Evolutionary conservation across 805 yeast species (phyloP), one percentile per base, ranked within the genome.

Genomic region (Candida peoriensis): DNA sequence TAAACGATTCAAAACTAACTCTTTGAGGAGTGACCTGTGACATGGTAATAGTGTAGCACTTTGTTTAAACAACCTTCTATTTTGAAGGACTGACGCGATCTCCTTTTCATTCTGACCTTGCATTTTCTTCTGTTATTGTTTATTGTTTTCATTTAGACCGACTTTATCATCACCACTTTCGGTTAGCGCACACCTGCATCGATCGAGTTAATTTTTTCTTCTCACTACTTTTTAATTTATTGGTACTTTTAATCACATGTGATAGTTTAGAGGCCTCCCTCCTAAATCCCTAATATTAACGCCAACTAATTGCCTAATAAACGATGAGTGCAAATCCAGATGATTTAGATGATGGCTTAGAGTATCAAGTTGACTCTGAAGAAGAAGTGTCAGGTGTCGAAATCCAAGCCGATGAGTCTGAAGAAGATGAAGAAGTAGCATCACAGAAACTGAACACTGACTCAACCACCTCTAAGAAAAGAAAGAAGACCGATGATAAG

Each of bases 331-430:
- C 23, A 20, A 41, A 38, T 22, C 47, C 43, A 7, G 95, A 87
- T 57, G 95, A 81, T 41, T 64, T 86, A 39, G 89, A 84, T 33
- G 95, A 85, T 53, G 90, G 87, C 3, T 62, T 86, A 32, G 81
- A 69, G 4, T 83, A 82, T 51, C 70, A 66, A 5, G 64, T 73
- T 17, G 74, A 70, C 25, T 47, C 60, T 4, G 69, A 52, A 13
- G 63, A 58, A 24, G 74, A 60, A 13, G 63, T 56, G 21, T 61
- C 57, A 27, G 64, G 58, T 20, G 55, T 57, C 10, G 61, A 47
- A 10, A 58, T 50, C 20, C 59, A 42, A 4, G 61, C 52, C 10
- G 57, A 52, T 24, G 56, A 44, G 9, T 47, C 46, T 10, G 63
- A 57, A 13, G 55, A 46, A 14, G 51, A 46, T 23, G 39, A 39